Percentiles rank a stretch among this genome's conserved stretches.
These are phyloP conservation scores for Silene vulgaris DNA, from an alignment of 179 eudicot genomes.

Conservation along the genomic window DNA sequence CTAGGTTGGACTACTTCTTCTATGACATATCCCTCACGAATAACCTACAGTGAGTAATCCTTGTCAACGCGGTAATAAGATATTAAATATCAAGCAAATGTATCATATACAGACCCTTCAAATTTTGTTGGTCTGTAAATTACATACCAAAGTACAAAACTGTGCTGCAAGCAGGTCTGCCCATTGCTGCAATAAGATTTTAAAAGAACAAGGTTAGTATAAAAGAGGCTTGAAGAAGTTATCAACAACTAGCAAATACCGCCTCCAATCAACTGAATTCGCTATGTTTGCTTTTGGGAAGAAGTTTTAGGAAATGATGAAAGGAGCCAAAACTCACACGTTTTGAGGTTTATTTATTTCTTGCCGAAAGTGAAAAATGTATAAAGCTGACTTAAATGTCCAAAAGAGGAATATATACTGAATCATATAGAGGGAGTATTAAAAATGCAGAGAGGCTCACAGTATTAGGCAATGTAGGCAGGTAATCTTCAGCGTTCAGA, in stretches of 20 bases:
- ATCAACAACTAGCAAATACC: background rate
- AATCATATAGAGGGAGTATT: background rate
- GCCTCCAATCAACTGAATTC: background rate
- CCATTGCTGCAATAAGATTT: slow-evolving; percentile 52
- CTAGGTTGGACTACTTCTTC: slow-evolving; percentile 67
- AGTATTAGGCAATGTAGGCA: slow-evolving; percentile 79
- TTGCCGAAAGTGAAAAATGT: background rate
- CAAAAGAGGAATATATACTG: background rate
- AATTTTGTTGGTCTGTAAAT: slow-evolving; percentile 2
- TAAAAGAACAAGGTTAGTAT: slow-evolving; percentile 15
- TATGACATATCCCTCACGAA: slow-evolving; percentile 55
- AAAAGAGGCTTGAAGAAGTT: background rate
- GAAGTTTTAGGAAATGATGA: no score
- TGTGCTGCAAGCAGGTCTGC: slow-evolving; percentile 88
- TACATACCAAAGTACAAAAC: slow-evolving; percentile 64
- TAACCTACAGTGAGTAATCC: slow-evolving; percentile 45
- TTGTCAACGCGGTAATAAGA: slow-evolving; percentile 8
- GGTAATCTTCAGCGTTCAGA: slow-evolving; percentile 61
- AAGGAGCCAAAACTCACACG: background rate
- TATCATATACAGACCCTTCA: background rate
- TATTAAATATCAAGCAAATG: background rate
- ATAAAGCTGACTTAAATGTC: background rate
- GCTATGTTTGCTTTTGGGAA: background rate
- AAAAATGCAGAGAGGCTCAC: slow-evolving; percentile 44
- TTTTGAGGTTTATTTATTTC: background rate